A percentile compares a stretch with the other conserved stretches of the same genome.
Evolutionary conservation across 306 rosid species (phyloP).

Genomic region (Lathyrus tuberosus): DNA sequence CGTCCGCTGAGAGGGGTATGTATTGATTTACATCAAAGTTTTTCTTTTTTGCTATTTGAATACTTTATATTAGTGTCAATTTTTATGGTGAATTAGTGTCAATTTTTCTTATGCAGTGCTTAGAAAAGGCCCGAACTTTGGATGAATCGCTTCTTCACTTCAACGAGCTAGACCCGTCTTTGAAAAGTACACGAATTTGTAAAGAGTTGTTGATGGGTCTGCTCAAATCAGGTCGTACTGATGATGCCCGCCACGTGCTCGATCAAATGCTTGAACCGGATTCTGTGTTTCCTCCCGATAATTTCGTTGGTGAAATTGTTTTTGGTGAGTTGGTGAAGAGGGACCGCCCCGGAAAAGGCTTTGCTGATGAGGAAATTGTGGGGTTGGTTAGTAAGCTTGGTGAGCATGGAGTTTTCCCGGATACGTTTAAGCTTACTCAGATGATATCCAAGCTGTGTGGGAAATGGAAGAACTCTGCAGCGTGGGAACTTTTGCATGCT

Average conservation of each 20-base stretch:
- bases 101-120: not conserved
- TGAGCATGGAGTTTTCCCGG: conserved; percentile 52
- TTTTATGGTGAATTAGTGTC: not conserved
- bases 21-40: conserved; percentile 33
- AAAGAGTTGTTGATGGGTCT: conserved; percentile 45
- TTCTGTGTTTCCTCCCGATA: conserved; percentile 47
- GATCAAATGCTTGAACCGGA: conserved; percentile 72
- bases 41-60: conserved; percentile 17
- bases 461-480: conserved; percentile 49
- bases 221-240: conserved; percentile 46
- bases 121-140: not conserved
- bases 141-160: conserved; percentile 51
- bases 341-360: conserved; percentile 38
- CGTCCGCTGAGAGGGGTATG: conserved; percentile 56
- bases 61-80: not conserved
- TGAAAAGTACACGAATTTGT: conserved; percentile 51
- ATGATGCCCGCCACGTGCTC: conserved; percentile 58
- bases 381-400: conserved; percentile 58
- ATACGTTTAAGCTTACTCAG: conserved; percentile 52
- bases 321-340: conserved; percentile 47
- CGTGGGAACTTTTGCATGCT: conserved; percentile 66
- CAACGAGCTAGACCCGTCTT: conserved; percentile 44
- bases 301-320: conserved; percentile 51
- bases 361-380: conserved; percentile 51
- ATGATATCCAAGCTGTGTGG: conserved; percentile 60